Evolutionary conservation across 1,284 basidiomycete species (phyloP).

Genomic region (Coniferiporia sulphurascens): DNA sequence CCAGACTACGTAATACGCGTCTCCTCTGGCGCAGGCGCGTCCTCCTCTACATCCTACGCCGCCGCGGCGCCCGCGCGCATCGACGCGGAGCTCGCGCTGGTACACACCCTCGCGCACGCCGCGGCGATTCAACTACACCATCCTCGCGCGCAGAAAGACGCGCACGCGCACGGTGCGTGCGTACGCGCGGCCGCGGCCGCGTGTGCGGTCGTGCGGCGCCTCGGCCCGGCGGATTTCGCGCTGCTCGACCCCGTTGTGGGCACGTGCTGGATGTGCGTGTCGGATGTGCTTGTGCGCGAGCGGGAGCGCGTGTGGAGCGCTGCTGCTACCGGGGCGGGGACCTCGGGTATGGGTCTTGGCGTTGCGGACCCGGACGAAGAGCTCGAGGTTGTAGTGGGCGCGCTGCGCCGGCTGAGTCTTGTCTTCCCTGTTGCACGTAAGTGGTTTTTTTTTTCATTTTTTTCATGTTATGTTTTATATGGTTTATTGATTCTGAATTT

Average conservation of each 20-base stretch:
- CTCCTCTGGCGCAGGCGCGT: not conserved
- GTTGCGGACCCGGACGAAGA: constrained; percentile 15
- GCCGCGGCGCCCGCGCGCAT: constrained; percentile 15
- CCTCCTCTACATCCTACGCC: not conserved
- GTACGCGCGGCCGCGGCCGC: constrained; percentile 42
- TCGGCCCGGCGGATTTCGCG: constrained; percentile 45
- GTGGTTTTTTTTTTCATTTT: constrained; percentile 3
- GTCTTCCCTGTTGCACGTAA: constrained; percentile 22
- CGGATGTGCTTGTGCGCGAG: constrained; percentile 34
- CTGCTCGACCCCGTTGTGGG: constrained; percentile 40
- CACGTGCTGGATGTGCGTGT: constrained; percentile 38
- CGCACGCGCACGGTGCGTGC: constrained; percentile 32
- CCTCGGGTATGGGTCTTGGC: constrained; percentile 2
- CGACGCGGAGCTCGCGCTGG: constrained; percentile 42
- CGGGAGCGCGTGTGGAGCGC: constrained; percentile 19
- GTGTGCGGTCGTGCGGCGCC: constrained; percentile 40
- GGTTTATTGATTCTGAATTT: not conserved
- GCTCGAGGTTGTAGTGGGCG: constrained; percentile 21
- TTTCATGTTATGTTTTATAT: not conserved
- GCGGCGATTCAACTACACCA: constrained; percentile 47
- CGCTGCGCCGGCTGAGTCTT: constrained; percentile 21
- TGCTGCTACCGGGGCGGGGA: not conserved
- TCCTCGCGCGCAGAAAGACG: constrained; percentile 31
- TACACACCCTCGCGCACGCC: constrained; percentile 47
- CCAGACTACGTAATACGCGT: constrained; percentile 31